Conservation (phyloP, 192 early-diverging fungal species). For the Coemansia umbellata region DNA sequence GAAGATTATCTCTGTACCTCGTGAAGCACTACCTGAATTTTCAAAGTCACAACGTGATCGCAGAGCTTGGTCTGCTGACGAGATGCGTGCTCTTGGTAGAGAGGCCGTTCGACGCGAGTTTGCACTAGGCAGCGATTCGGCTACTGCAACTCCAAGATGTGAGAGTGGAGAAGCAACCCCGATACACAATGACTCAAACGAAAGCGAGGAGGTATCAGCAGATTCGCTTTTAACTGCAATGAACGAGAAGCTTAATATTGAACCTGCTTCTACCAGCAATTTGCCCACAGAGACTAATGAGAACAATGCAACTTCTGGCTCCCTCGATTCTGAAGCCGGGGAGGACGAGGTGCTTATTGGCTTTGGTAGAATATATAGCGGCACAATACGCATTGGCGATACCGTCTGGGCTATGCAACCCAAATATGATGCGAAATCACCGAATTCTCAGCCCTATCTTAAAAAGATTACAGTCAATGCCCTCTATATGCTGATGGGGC, state of each 20-base stretch:
- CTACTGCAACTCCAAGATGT: conserved; percentile 19
- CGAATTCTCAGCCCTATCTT: conserved; percentile 51
- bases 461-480: conserved; percentile 70
- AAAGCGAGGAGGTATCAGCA: background rate
- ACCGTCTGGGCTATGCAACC: conserved; percentile 86
- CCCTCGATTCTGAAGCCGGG: conserved; percentile 18
- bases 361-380: conserved; percentile 93
- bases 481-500: conserved; percentile 96
- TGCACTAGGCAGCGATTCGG: conserved; percentile 20
- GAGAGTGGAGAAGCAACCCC: conserved; percentile 35
- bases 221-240: conserved; percentile 32
- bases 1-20: conserved; percentile 90
- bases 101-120: conserved; percentile 51
- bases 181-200: background rate
- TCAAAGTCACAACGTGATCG: conserved; percentile 54
- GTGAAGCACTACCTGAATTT: conserved; percentile 64
- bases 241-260: conserved; percentile 21
- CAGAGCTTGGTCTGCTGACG: conserved; percentile 75
- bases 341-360: conserved; percentile 75
- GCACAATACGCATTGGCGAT: conserved; percentile 82
- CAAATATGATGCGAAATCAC: conserved; percentile 76
- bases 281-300: background rate
- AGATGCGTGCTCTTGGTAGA: conserved; percentile 76
- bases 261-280: background rate
- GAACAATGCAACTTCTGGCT: conserved; percentile 1